Evolutionary conservation across 345 rosid genomes (phyloP).

Genomic region (Lepidium didymum): DNA sequence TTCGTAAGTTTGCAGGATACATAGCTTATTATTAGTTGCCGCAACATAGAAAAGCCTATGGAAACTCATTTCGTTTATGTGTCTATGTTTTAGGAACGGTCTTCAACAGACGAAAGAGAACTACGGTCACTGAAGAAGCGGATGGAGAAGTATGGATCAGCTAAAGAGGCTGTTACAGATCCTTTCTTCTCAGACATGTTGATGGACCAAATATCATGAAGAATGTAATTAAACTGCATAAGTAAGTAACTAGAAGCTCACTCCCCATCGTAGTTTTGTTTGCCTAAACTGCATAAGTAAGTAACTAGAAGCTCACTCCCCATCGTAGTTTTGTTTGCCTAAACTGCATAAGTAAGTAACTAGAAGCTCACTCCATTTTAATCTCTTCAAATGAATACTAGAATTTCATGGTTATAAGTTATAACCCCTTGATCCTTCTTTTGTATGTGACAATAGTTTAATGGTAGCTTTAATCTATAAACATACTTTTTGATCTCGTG

Average conservation of each 20-base stretch:
- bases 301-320: background rate
- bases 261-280: background rate
- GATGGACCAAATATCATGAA: conserved; percentile 16
- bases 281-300: background rate
- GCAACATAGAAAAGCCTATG: background rate
- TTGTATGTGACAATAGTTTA: conserved; percentile 13
- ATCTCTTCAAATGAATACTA: background rate
- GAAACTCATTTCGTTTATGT: background rate
- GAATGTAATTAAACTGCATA: background rate
- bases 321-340: background rate
- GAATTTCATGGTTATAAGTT: no score
- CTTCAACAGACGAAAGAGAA: conserved; percentile 64
- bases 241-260: conserved; percentile 2
- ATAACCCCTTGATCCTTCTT: no score
- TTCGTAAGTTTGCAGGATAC: conserved; percentile 51
- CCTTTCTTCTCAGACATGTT: conserved; percentile 62
- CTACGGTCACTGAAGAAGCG: conserved; percentile 77
- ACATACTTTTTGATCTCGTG: conserved; percentile 16
- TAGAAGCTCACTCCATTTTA: background rate
- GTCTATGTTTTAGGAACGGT: conserved; percentile 44
- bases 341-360: background rate
- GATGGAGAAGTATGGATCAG: conserved; percentile 62
- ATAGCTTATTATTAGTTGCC: background rate
- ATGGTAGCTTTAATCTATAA: conserved; percentile 10
- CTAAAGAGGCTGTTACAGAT: conserved; percentile 72